Conservation (phyloP, 2,329 filamentous ascomycete genomes). For the Xylariaceae sp. region DNA sequence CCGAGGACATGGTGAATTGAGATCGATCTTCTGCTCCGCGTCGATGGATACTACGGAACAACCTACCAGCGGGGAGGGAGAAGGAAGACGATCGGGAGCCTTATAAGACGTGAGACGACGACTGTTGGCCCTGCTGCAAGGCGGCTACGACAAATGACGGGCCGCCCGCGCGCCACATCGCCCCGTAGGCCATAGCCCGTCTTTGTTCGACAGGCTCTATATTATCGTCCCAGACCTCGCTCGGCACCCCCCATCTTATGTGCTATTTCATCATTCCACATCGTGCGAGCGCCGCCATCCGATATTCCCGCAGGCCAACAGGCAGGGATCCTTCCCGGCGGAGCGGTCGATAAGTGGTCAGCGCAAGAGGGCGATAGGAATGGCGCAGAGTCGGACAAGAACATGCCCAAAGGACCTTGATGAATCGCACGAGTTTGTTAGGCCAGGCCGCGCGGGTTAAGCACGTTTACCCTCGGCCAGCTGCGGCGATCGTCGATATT, state of each 20-base stretch:
- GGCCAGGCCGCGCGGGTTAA: not conserved
- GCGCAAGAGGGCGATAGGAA: not conserved
- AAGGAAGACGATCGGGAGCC: not conserved
- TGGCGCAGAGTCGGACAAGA: slow-evolving; percentile 4
- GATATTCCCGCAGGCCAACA: slow-evolving; percentile 8
- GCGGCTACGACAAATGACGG: not conserved
- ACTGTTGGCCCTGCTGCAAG: not conserved
- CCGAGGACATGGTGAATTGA: slow-evolving; percentile 4
- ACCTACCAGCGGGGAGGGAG: not conserved
- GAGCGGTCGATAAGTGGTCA: not conserved
- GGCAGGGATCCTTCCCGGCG: slow-evolving; percentile 6
- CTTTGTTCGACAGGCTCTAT: not conserved
- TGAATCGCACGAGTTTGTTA: slow-evolving; percentile 10
- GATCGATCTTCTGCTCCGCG: not conserved
- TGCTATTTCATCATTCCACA: slow-evolving; percentile 10
- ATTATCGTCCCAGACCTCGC: slow-evolving; percentile 1
- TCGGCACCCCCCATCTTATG: slow-evolving; percentile 5
- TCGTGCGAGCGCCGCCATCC: slow-evolving; percentile 11
- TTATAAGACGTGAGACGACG: not conserved
- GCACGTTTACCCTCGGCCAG: slow-evolving; percentile 20
- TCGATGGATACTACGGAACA: not conserved
- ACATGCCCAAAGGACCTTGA: slow-evolving; percentile 10
- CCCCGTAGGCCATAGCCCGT: not conserved
- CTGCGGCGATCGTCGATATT: slow-evolving; percentile 9
- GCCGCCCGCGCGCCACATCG: not conserved